A percentile compares a stretch with the other conserved stretches of the same genome.
Evolutionary conservation across 2,329 filamentous ascomycete species (phyloP).

Genomic region (Sphaerulina musiva): DNA sequence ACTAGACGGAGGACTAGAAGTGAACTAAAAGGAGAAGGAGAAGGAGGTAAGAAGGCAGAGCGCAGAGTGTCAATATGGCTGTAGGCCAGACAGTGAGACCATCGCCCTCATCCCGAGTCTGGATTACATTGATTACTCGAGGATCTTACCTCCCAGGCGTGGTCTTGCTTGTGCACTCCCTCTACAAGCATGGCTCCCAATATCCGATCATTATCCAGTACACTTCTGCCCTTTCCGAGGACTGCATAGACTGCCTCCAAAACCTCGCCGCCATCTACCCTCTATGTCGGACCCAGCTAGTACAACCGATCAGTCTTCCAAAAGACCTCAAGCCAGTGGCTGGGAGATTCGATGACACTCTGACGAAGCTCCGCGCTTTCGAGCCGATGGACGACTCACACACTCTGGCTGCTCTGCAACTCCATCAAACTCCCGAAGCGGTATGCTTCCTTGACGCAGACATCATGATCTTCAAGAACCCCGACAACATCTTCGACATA

Average conservation of each 20-base stretch:
- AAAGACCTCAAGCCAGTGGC: conserved; percentile 36
- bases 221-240: conserved; percentile 39
- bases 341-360: conserved; percentile 49
- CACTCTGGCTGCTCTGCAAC: background rate
- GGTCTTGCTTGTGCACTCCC: conserved; percentile 45
- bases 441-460: conserved; percentile 50
- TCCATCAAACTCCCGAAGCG: conserved; percentile 27
- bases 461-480: conserved; percentile 43
- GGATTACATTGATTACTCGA: conserved; percentile 45
- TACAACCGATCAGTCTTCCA: conserved; percentile 13
- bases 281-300: conserved; percentile 37
- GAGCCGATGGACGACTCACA: conserved; percentile 32
- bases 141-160: conserved; percentile 49
- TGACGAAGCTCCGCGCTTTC: conserved; percentile 52
- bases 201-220: conserved; percentile 48
- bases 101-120: conserved; percentile 7
- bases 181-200: conserved; percentile 41
- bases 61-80: too few species aligned
- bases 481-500: conserved; percentile 44
- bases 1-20: too few species aligned
- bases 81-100: too few species aligned
- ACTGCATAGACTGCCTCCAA: conserved; percentile 40
- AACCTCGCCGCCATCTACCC: conserved; percentile 37
- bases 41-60: too few species aligned
- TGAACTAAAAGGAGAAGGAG: too few species aligned